phyloP scores from a whole-genome alignment of 805 yeast genomes.

The Yarrowia porcina region DNA sequence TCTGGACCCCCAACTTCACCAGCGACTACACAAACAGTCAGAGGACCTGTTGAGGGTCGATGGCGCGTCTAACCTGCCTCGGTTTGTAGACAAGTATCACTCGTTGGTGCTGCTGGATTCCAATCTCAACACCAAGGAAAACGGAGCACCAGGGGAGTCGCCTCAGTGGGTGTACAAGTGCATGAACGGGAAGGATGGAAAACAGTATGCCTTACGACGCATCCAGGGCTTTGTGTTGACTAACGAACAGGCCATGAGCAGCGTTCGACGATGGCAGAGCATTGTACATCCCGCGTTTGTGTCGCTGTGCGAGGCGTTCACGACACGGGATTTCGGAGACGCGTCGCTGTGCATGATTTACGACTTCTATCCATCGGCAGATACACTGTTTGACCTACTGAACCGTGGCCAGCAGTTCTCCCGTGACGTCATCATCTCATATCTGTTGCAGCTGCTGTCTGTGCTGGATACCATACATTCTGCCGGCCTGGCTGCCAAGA shows the following conservation, averaged over 20 bases:
- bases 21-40: background rate
- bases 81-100: constrained; percentile 21
- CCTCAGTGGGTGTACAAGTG: constrained; percentile 59
- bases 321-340: constrained; percentile 82
- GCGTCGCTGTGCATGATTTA: constrained; percentile 71
- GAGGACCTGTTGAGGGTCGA: constrained; percentile 6
- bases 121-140: constrained; percentile 11
- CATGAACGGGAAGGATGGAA: constrained; percentile 73
- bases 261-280: constrained; percentile 65
- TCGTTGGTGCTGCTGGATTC: constrained; percentile 18
- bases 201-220: constrained; percentile 70
- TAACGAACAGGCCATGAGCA: constrained; percentile 57
- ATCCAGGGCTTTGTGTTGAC: constrained; percentile 55
- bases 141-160: background rate
- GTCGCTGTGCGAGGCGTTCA: constrained; percentile 73
- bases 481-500: constrained; percentile 59
- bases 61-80: background rate
- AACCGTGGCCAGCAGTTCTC: constrained; percentile 49
- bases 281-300: constrained; percentile 51
- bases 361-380: constrained; percentile 79
- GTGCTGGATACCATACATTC: constrained; percentile 68
- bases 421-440: constrained; percentile 62
- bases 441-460: constrained; percentile 67
- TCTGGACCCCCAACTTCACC: constrained; percentile 38
- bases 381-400: constrained; percentile 62